These are phyloP conservation scores for Malassezia brasiliensis DNA, from an alignment of 1,284 basidiomycete species.

Conservation along the genomic window DNA sequence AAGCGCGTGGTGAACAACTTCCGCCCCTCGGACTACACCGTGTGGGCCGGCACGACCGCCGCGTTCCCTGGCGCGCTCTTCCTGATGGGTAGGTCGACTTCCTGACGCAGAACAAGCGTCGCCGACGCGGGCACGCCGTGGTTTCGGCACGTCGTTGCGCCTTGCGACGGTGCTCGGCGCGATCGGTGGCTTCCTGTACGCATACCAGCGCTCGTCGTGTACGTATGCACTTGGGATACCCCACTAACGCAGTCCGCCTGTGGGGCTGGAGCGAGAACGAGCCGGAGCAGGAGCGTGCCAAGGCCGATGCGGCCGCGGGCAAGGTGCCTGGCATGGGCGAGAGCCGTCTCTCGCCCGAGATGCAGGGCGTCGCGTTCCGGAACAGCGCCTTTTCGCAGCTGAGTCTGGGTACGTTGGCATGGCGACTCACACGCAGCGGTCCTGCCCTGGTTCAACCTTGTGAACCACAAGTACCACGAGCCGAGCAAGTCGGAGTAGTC, in stretches of 20 bases:
- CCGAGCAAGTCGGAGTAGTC: neutral
- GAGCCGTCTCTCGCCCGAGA: constrained; percentile 70
- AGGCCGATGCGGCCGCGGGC: constrained; percentile 24
- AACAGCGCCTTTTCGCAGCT: constrained; percentile 82
- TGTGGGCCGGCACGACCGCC: constrained; percentile 71
- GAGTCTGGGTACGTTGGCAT: constrained; percentile 38
- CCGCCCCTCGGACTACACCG: constrained; percentile 73
- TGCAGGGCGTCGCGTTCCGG: constrained; percentile 76
- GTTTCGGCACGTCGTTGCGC: constrained; percentile 30
- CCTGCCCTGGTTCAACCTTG: constrained; percentile 48
- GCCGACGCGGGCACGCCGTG: constrained; percentile 31
- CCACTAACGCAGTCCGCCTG: constrained; percentile 65
- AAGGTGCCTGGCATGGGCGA: constrained; percentile 48
- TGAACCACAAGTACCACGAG: constrained; percentile 42
- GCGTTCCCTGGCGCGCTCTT: constrained; percentile 68
- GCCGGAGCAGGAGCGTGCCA: constrained; percentile 26
- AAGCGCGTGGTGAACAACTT: constrained; percentile 79
- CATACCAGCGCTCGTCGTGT: constrained; percentile 63
- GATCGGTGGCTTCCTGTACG: constrained; percentile 78
- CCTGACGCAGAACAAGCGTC: constrained; percentile 31
- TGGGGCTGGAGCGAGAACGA: constrained; percentile 93
- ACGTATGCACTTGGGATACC: constrained; percentile 14
- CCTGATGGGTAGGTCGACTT: constrained; percentile 27
- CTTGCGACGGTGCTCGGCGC: constrained; percentile 53
- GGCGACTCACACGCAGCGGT: constrained; percentile 18